Base-by-base conservation (phyloP, 441 rosid species). In the Croton laevigatus region DNA sequence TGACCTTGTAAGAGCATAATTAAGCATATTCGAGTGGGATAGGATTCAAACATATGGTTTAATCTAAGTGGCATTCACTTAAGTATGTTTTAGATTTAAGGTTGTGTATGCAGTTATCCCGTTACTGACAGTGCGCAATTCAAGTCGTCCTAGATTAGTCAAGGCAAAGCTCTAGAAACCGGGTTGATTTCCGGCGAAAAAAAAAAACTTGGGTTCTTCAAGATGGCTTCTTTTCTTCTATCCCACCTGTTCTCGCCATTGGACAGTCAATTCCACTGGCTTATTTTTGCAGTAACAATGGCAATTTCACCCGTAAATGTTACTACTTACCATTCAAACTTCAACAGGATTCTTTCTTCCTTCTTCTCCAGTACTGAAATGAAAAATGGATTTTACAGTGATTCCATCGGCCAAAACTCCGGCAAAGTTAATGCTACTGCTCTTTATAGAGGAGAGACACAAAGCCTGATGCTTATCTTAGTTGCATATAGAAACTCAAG, bases 381-480 rank as follows among this genome's bases (percentile, higher is more conserved):
- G 10, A 8, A n/a, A 17, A 9, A 55, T 8, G 77, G 81, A 1
- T 77, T 74, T 34, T 77, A 71, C 77, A 69, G 69, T 8, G 34
- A 11, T 45, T 68, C 79, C 0, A 49, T 53, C 4, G 79, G 79
- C 5, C 46, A 72, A 55, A 34, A 20, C 32, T 38, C 69, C 0
- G 34, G 70, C 11, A 59, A 9, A 66, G 73, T 48, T 20, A 65
- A 37, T 9, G 81, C 63, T 3, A 34, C 48, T n/a, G 78, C 72
- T 4, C 34, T 78, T 6, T 81, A 81, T 10, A 75, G 80, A 59
- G 70, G 71, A 4, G 71, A 4, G 76, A 73, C 36, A 13, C 38
- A n/a, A 62, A 0, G 7, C 34, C 58, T 8, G 69, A 1, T 2
- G 12, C 14, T 3, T 74, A 73, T 6, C n/a, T 63, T 1, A 2